A percentile compares a stretch with the other conserved stretches of the same genome.
These are phyloP conservation scores for Mycena rosella DNA, from an alignment of 768 basidiomycete species.

Conservation along the genomic window DNA sequence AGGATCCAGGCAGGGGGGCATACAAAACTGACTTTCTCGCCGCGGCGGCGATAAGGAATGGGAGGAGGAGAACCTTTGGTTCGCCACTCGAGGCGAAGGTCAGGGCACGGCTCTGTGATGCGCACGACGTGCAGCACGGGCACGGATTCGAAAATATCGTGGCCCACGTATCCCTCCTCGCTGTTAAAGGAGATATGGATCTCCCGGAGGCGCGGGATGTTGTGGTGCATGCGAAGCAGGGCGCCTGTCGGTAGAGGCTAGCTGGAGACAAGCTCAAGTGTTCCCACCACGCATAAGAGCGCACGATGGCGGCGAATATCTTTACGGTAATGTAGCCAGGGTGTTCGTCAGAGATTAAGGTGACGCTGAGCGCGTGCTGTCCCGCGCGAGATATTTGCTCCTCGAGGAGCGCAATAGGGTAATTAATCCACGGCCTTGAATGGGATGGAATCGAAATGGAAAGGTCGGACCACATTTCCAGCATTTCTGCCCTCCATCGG, in stretches of 20 bases:
- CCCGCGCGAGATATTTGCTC: background rate
- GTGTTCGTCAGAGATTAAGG: background rate
- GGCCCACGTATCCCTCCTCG: background rate
- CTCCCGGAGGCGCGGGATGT: background rate
- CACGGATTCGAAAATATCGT: conserved; percentile 1
- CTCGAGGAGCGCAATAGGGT: background rate
- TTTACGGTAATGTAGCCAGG: conserved; percentile 9
- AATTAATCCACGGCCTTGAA: conserved; percentile 5
- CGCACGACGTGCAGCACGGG: background rate
- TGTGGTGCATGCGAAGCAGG: too few relatives aligned
- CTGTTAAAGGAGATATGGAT: conserved; percentile 11
- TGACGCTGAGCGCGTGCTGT: background rate
- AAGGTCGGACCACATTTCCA: too few relatives aligned
- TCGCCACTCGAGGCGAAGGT: too few relatives aligned
- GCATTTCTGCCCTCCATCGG: too few relatives aligned
- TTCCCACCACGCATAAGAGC: conserved; percentile 5
- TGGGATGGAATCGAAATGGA: too few relatives aligned
- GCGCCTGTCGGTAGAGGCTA: too few relatives aligned
- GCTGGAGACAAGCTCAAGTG: background rate
- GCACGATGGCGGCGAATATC: conserved; percentile 1
- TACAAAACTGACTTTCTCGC: too few relatives aligned
- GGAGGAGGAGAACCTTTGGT: too few relatives aligned
- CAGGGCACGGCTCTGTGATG: background rate
- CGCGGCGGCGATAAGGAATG: too few relatives aligned
- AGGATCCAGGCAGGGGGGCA: too few relatives aligned